Evolutionary conservation across 192 early-diverging fungal species (phyloP).

Genomic region (Lobosporangium transversale): DNA sequence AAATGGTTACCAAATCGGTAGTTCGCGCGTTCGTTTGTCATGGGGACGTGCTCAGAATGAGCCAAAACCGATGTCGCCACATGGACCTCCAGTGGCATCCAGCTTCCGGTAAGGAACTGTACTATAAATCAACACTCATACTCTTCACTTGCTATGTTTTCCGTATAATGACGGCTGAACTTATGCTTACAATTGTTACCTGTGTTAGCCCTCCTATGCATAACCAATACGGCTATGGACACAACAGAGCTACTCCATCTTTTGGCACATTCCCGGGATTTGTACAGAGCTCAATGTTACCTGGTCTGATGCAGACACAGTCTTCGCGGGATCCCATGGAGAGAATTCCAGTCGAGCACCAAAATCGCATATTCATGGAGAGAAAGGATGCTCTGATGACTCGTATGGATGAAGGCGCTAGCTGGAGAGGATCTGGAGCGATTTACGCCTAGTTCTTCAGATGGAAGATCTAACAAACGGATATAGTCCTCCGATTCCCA

Average conservation of each 20-base stretch:
- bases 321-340: constrained; percentile 52
- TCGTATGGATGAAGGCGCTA: constrained; percentile 55
- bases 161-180: too few species aligned
- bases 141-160: background rate
- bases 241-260: constrained; percentile 9
- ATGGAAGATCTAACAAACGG: background rate
- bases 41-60: constrained; percentile 69
- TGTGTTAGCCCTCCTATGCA: constrained; percentile 32
- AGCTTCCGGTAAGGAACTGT: constrained; percentile 30
- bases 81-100: constrained; percentile 30
- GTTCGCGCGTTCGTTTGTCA: constrained; percentile 62
- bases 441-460: constrained; percentile 57
- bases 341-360: constrained; percentile 25
- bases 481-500: constrained; percentile 9
- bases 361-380: constrained; percentile 43
- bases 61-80: constrained; percentile 50
- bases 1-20: constrained; percentile 87
- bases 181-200: too few species aligned
- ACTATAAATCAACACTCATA: too few species aligned
- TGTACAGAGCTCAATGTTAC: constrained; percentile 9
- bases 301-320: constrained; percentile 43
- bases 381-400: constrained; percentile 55
- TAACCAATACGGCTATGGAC: constrained; percentile 25
- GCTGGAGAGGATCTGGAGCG: constrained; percentile 56
- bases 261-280: constrained; percentile 25